These are phyloP conservation scores for Cyclostephanos tholiformis DNA, from an alignment of 108 stramenopile species.

Conservation along the genomic window DNA sequence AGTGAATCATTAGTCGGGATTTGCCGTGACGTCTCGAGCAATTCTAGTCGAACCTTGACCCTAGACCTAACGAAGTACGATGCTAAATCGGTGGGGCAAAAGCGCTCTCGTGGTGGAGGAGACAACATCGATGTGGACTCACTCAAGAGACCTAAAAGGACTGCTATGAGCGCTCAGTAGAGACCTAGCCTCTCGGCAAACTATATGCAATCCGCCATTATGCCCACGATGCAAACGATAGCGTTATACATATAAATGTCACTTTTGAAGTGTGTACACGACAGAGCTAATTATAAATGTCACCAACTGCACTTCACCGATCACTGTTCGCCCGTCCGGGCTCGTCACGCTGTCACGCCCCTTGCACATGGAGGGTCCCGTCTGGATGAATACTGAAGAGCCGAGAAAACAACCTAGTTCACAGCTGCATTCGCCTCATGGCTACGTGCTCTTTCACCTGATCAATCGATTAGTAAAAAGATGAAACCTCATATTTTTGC, in stretches of 20 bases:
- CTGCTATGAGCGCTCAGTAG: not conserved
- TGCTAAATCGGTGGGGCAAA: not conserved
- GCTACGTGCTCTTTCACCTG: not conserved
- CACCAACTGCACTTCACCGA: no score
- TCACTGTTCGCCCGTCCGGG: no score
- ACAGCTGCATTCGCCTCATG: not conserved
- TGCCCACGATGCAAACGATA: not conserved
- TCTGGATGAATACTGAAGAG: not conserved
- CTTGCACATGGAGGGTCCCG: not conserved
- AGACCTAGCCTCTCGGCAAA: not conserved
- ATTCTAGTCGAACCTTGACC: conserved; percentile 80
- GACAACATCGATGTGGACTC: not conserved
- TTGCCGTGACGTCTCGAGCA: conserved; percentile 86
- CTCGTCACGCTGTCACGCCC: no score
- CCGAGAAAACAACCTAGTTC: not conserved
- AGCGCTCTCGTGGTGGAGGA: not conserved
- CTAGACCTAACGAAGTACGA: conserved; percentile 79
- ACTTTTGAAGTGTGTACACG: not conserved
- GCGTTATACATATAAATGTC: not conserved
- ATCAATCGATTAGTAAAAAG: not conserved
- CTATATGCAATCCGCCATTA: not conserved
- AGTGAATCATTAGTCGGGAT: conserved; percentile 91
- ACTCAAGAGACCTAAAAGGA: conserved; percentile 10
- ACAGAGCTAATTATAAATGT: no score
- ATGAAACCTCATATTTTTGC: not conserved